phyloP scores from a whole-genome alignment of 257 asterid species.

The Knoxia roxburghii region DNA sequence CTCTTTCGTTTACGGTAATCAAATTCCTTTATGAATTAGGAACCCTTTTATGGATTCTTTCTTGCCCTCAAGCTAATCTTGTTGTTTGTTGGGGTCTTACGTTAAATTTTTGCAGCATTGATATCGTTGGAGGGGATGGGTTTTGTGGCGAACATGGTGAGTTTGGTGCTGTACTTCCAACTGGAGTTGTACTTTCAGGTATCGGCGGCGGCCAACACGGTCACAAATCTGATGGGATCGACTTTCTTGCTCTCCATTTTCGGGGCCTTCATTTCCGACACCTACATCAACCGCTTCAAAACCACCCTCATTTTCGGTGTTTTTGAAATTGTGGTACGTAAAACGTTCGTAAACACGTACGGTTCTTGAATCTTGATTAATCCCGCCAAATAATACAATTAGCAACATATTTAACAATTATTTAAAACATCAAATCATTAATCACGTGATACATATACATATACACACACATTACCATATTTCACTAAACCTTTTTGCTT shows the following conservation, averaged over 20 bases:
- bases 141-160: conserved; percentile 60
- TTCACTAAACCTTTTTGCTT: too few relatives aligned
- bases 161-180: conserved; percentile 57
- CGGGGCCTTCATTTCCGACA: conserved; percentile 79
- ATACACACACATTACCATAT: too few relatives aligned
- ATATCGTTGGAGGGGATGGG: conserved; percentile 64
- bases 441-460: too few relatives aligned
- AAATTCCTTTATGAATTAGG: too few relatives aligned
- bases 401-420: neutral
- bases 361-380: too few relatives aligned
- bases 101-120: conserved; percentile 27
- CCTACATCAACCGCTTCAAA: conserved; percentile 48
- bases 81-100: too few relatives aligned
- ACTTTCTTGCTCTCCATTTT: conserved; percentile 62
- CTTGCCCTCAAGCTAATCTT: too few relatives aligned
- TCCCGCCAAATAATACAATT: too few relatives aligned
- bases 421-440: too few relatives aligned
- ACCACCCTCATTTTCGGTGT: conserved; percentile 60
- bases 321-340: conserved; percentile 44
- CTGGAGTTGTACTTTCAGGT: conserved; percentile 36
- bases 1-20: conserved; percentile 55
- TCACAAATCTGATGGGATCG: conserved; percentile 79
- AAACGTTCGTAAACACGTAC: too few relatives aligned
- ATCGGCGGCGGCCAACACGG: conserved; percentile 51
- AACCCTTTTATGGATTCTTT: too few relatives aligned